phyloP scores from a whole-genome alignment of 2,329 filamentous ascomycete species.

The Nigrospora sphaerica region DNA sequence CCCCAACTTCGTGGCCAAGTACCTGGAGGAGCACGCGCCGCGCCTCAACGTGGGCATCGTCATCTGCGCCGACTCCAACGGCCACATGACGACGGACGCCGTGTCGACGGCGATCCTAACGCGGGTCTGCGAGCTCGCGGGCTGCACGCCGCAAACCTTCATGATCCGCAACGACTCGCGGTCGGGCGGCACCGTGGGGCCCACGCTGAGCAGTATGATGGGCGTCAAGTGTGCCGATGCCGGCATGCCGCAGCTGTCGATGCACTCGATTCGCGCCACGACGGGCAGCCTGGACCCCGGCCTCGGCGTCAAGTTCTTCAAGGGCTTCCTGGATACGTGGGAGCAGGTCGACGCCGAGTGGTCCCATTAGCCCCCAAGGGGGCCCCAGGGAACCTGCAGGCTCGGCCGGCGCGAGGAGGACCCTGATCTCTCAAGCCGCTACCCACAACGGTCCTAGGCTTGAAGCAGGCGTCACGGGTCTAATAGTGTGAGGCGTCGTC shows the following conservation, averaged over 20 bases:
- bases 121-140: slow-evolving; percentile 68
- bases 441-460: too few species aligned
- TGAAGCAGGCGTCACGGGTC: too few species aligned
- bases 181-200: slow-evolving; percentile 90
- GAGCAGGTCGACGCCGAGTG: slow-evolving; percentile 82
- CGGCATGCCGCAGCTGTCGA: slow-evolving; percentile 84
- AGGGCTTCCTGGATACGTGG: slow-evolving; percentile 81
- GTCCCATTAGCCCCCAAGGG: slow-evolving; percentile 15
- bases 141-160: slow-evolving; percentile 72
- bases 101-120: slow-evolving; percentile 76
- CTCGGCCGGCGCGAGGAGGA: too few species aligned
- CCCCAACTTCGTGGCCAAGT: slow-evolving; percentile 82
- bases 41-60: slow-evolving; percentile 82
- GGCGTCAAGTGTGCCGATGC: slow-evolving; percentile 81
- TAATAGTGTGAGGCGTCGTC: too few species aligned
- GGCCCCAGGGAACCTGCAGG: too few species aligned
- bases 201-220: slow-evolving; percentile 74
- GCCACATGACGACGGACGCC: slow-evolving; percentile 92
- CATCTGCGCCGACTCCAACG: slow-evolving; percentile 77
- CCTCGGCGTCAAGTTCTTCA: slow-evolving; percentile 79
- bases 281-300: slow-evolving; percentile 82
- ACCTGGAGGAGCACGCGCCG: slow-evolving; percentile 80
- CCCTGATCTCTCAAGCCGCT: too few species aligned
- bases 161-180: slow-evolving; percentile 91
- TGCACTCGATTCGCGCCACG: slow-evolving; percentile 89